Base-by-base conservation (phyloP, 352 stramenopile genomes). In the Phytopythium aichiense region DNA sequence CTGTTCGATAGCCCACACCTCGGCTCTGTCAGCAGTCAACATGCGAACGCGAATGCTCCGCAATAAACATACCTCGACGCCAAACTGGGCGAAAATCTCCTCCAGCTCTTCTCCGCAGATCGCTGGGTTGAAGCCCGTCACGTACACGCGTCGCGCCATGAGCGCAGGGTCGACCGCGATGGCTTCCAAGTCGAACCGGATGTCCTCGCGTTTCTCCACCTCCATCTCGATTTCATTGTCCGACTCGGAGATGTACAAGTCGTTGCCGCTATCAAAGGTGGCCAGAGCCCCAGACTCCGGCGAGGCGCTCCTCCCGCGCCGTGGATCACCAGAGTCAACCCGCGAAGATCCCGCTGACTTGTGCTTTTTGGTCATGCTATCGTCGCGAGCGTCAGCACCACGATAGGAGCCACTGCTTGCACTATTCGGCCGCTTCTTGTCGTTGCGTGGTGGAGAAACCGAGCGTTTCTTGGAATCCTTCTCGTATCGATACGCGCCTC, bases 81-180 rank as follows among this genome's bases (percentile, higher is more conserved):
- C 72, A 70, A 87, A 91, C n/a, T 63, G 66, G 2, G 65, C 67
- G 16, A 89, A 88, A 8, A 83, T 67, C 46, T 83, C 76, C 56
- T 76, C 75, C 33, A 91, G 71, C 35, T 76, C 64, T 22, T 74
- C 73, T 49, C 76, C 74, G 45, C 68, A 67, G 20, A 82, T 69
- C 12, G 67, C 70, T 4, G 67, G 74, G 20, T 80, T 81, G 20
- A 91, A 60, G 6, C 79, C 80, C 7, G 72, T 76, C 23, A 89
- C 77, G 55, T 91, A 91, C 23, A 91, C 69, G 18, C 74, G 74
- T 8, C 69, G 77, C 33, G 63, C 52, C 42, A 81, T 65, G 15
- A 78, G 37, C 15, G 63, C 56, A 40, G 73, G 65, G 55, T 91
- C 70, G 4, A 88, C 64, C 18, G 60, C 23, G 6, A 91, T 59